These are phyloP conservation scores for Apium graveolens DNA, from an alignment of 129 eudicot genomes.

Conservation along the genomic window DNA sequence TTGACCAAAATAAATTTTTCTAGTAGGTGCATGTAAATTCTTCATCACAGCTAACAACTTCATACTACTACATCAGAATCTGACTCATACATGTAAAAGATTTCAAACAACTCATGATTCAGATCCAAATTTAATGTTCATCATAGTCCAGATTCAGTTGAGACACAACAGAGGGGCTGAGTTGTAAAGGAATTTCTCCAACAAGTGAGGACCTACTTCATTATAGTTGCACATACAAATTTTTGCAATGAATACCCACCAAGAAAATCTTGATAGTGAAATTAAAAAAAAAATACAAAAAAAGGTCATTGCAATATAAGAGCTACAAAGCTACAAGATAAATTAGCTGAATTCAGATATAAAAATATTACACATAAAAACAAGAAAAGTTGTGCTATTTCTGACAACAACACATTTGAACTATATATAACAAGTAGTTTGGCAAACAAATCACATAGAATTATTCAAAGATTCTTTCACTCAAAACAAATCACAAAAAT, in stretches of 20 bases:
- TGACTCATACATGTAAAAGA: background rate
- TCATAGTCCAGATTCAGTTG: too few species aligned
- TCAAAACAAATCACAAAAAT: constrained; percentile 1
- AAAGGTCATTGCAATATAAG: background rate
- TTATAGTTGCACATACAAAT: background rate
- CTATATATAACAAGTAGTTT: background rate
- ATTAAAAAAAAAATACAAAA: background rate
- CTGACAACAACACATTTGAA: constrained; percentile 13
- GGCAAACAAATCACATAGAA: background rate
- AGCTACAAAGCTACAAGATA: background rate
- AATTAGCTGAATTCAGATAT: background rate
- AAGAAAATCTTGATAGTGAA: background rate
- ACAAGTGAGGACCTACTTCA: background rate
- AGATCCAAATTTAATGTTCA: background rate
- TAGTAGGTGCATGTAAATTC: too few species aligned
- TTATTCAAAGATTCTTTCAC: constrained; percentile 9
- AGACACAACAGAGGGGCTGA: background rate
- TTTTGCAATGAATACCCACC: background rate
- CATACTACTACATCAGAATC: too few species aligned
- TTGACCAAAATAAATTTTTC: too few species aligned
- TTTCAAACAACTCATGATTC: background rate
- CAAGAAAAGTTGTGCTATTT: background rate
- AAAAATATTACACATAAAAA: background rate
- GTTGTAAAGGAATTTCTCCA: background rate
- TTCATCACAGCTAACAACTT: too few species aligned